These are phyloP conservation scores for Nemania serpens DNA, from an alignment of 2,329 filamentous ascomycete species.

Conservation along the genomic window DNA sequence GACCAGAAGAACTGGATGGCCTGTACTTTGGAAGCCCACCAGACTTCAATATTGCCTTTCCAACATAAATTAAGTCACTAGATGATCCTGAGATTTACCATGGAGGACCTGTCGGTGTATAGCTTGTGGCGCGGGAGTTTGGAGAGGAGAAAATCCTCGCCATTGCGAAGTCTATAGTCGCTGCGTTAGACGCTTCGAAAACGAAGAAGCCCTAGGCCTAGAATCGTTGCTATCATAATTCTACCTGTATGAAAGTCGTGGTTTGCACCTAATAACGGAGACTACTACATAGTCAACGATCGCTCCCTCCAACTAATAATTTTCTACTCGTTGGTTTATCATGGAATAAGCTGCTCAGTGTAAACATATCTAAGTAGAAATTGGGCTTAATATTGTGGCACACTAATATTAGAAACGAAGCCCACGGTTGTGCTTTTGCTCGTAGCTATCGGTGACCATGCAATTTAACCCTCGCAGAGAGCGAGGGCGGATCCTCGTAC, in stretches of 20 bases:
- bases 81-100: slow-evolving; percentile 55
- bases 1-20: slow-evolving; percentile 52
- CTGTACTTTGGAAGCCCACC: slow-evolving; percentile 53
- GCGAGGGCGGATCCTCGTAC: no score
- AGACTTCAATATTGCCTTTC: background rate
- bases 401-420: background rate
- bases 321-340: no score
- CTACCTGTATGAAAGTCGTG: no score
- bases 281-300: no score
- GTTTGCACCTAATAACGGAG: no score
- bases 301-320: no score
- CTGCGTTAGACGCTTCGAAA: slow-evolving; percentile 27
- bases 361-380: no score
- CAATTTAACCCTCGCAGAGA: no score
- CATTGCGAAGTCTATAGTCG: slow-evolving; percentile 43
- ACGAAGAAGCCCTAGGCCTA: background rate
- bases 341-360: no score
- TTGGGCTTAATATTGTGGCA: no score
- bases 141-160: slow-evolving; percentile 57
- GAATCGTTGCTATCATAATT: background rate
- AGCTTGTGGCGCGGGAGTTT: slow-evolving; percentile 53
- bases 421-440: no score
- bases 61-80: slow-evolving; percentile 28
- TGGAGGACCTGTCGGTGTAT: slow-evolving; percentile 52
- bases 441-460: no score